Evolutionary conservation across 176 grass and related monocot species (phyloP).

Genomic region (Metroxylon sagu): DNA sequence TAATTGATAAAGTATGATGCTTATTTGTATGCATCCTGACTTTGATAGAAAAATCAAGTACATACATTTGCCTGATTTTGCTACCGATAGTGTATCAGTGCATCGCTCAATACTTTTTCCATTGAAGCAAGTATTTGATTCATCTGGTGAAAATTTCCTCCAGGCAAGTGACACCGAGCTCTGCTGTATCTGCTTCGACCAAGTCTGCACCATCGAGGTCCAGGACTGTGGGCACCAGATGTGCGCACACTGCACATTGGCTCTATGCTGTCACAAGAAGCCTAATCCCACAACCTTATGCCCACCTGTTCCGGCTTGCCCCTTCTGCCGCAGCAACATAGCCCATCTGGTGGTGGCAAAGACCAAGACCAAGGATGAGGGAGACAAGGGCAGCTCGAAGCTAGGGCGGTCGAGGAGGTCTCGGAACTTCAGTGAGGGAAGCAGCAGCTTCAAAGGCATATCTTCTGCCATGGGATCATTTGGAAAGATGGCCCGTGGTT

Average conservation of each 20-base stretch:
- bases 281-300: conserved; percentile 36
- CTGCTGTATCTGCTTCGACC: conserved; percentile 46
- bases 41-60: too few species aligned
- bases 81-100: too few species aligned
- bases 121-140: too few species aligned
- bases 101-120: too few species aligned
- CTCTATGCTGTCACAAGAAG: conserved; percentile 47
- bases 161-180: conserved; percentile 25
- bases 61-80: too few species aligned
- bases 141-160: neutral
- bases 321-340: conserved; percentile 44
- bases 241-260: conserved; percentile 44
- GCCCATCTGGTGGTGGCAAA: conserved; percentile 24
- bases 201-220: conserved; percentile 34
- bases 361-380: conserved; percentile 3
- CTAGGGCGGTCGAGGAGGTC: conserved; percentile 21
- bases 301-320: conserved; percentile 27
- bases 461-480: conserved; percentile 29
- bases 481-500: conserved; percentile 26
- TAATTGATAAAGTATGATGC: too few species aligned
- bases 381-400: conserved; percentile 22
- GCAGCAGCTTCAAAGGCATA: conserved; percentile 44
- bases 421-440: conserved; percentile 26
- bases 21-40: too few species aligned
- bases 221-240: conserved; percentile 44